Evolutionary conservation across 768 basidiomycete species (phyloP), one percentile per base, ranked within the genome.

Genomic region (Dacryopinax spathularia): DNA sequence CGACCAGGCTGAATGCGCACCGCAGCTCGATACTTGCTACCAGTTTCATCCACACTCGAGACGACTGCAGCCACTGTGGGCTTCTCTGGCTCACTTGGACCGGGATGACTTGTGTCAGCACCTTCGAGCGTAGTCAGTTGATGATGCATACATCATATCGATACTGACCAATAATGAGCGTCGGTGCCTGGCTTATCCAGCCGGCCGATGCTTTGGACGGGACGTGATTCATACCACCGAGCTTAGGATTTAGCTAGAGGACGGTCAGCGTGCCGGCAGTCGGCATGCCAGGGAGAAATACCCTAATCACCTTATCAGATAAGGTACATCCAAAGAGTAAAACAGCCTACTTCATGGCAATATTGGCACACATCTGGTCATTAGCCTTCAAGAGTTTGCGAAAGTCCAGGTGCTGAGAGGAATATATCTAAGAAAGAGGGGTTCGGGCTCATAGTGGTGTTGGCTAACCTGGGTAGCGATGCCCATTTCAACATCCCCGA

Each of bases 121-220:
- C 48, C 48, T 56, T n/a, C n/a, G n/a, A n/a, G n/a, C n/a, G 44
- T 9, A 41, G 64, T 69, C 64, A 60, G 37, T 34, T 7, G 10
- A 1, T 27, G 60, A 12, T 22, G 13, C 13, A 76, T 10, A 27
- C 20, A 44, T 64, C 63, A 48, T n/a, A n/a, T n/a, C n/a, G n/a
- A n/a, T 91, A 89, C 66, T 89, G 88, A 0, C 90, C 90, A 2
- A 92, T 84, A 70, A 92, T 75, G 86, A 92, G 91, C 10, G 89
- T 91, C 62, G 79, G 79, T 67, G 79, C 77, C 72, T 81, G 81
- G 1, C 72, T 81, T 56, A 91, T 73, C 88, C 88, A 91, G 35
- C 65, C 68, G 79, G 85, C 82, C 0, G 82, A 80, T 1, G 64
- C 68, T 0, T 76, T 70, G 34, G 85, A 84, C 10, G 90, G 74